Evolutionary conservation across 768 basidiomycete species (phyloP).

Genomic region (Serendipita vermifera): DNA sequence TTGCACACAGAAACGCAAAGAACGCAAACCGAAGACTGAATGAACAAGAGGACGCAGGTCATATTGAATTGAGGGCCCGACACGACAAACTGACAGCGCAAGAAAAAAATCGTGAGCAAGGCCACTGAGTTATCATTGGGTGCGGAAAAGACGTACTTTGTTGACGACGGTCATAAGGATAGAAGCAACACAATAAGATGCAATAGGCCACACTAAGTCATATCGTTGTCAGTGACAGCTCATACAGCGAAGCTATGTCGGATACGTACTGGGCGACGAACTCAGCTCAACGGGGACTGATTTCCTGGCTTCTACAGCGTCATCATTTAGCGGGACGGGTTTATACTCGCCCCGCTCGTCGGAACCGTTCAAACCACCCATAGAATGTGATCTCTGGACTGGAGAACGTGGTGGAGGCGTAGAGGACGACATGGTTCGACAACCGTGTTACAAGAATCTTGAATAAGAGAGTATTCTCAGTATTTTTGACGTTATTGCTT

Average conservation of each 20-base stretch:
- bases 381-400: not conserved
- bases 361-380: not conserved
- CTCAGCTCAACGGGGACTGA: not conserved
- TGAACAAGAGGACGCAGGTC: conserved; percentile 87
- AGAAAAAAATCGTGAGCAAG: not conserved
- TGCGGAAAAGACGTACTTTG: conserved; percentile 44
- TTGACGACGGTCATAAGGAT: conserved; percentile 97
- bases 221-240: not conserved
- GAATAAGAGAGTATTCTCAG: no score
- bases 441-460: no score
- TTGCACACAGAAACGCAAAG: conserved; percentile 63
- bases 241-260: not conserved
- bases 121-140: not conserved
- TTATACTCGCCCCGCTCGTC: conserved; percentile 13
- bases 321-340: not conserved
- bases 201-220: conserved; percentile 55
- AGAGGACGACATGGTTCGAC: not conserved
- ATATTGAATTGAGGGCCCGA: conserved; percentile 89
- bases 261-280: not conserved
- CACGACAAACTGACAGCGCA: conserved; percentile 63
- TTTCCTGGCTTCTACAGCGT: not conserved
- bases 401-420: not conserved
- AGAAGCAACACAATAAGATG: conserved; percentile 82
- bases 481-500: no score
- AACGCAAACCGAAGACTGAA: conserved; percentile 83